Evolutionary conservation across 2,329 filamentous ascomycete genomes (phyloP), one percentile per base, ranked within the genome.

Genomic region (Neofusicoccum sp.): DNA sequence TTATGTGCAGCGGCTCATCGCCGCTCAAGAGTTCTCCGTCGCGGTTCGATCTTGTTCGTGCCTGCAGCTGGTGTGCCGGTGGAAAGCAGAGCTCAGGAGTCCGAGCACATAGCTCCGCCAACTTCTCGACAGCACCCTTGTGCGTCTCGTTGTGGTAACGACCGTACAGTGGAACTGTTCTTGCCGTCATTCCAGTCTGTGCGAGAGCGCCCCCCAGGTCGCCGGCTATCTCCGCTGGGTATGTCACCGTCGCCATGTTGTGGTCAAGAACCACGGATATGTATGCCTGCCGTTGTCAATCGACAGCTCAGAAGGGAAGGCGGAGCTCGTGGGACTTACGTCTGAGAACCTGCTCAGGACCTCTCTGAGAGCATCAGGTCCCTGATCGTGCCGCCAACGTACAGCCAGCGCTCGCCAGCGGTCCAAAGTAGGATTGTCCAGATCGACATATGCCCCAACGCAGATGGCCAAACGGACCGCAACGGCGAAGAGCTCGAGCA

Each of bases 371-470:
- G 3, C 7, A 8, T 60, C 54, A 12, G 24, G 30, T 12, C 48
- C 47, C 14, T 60, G 45, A 12, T 54, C 36, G 6, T 58, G 3
- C 8, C 12, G 47, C 20, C 51, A 36, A 36, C 61, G 57, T 16
- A 59, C 58, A 12, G 51, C 49, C 14, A 59, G 2, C 20, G 20
- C 20, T 20, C 20, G 20, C 20, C 20, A 20, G 20, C 20, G 44
- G 14, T 26, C 31, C 1, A 36, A 44, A 16, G 40, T 38, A 8
- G 30, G 36, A 6, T 60, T 41, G n/a, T 30, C 5, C 14, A 58
- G 48, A 20, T 56, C 62, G 8, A 64, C 62, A 12, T 45, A n/a
- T 4, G 62, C 62, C 2, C 60, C 62, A 6, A 64, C 20, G 6
- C 53, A 41, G 12, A 61, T 14, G 4, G 59, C 61, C 6, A 64